phyloP scores from a whole-genome alignment of 768 basidiomycete species.

The Rhodotorula babjevae region DNA sequence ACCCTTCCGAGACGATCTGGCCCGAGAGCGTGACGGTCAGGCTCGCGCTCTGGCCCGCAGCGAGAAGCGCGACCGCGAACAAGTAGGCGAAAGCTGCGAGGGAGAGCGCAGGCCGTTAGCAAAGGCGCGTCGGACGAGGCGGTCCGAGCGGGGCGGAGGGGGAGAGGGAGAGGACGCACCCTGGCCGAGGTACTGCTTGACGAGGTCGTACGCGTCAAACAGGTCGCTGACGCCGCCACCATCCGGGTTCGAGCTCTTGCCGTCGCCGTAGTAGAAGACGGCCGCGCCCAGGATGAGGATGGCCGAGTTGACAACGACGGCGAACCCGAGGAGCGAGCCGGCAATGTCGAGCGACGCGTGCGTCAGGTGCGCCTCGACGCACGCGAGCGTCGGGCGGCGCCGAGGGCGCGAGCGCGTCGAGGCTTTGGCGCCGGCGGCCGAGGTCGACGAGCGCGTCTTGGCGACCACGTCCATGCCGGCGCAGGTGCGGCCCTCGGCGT shows the following conservation, averaged over 20 bases:
- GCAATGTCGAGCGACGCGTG: slow-evolving; percentile 66
- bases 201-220: slow-evolving; percentile 75
- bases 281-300: slow-evolving; percentile 54
- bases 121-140: too few species aligned
- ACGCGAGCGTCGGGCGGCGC: slow-evolving; percentile 56
- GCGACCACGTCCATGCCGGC: slow-evolving; percentile 15
- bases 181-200: slow-evolving; percentile 63
- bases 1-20: slow-evolving; percentile 80
- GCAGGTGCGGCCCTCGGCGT: neutral
- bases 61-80: slow-evolving; percentile 79
- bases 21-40: slow-evolving; percentile 81
- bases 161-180: slow-evolving; percentile 50
- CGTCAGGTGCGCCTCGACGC: slow-evolving; percentile 58
- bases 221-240: slow-evolving; percentile 53
- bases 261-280: slow-evolving; percentile 64
- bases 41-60: slow-evolving; percentile 81
- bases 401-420: neutral
- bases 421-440: neutral
- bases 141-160: neutral
- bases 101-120: too few species aligned
- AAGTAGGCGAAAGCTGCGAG: slow-evolving; percentile 68
- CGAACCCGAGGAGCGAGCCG: slow-evolving; percentile 66
- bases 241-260: slow-evolving; percentile 13
- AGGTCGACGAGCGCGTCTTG: neutral
- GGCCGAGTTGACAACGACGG: slow-evolving; percentile 75